Evolutionary conservation across 139 green algal genomes (phyloP), one percentile per base, ranked within the genome.

Genomic region (Deuterostichococcus epilithicus): DNA sequence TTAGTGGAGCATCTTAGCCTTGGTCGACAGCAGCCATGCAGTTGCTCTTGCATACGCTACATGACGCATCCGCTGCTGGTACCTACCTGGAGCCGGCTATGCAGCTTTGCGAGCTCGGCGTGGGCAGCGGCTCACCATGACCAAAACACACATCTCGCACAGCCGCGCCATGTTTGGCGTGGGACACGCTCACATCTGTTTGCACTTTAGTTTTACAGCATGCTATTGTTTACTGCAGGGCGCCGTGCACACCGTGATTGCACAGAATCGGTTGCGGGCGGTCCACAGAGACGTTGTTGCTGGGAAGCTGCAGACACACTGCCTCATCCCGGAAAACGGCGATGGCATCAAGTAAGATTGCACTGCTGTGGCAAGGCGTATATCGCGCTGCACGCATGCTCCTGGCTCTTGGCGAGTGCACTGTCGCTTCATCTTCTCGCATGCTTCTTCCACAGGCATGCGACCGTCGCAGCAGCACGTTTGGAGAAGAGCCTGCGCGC

Each of bases 171-270:
- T 32, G 6, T 23, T 20, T 66, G 26, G 32, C 28, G 18, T 1
- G 39, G 35, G 15, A 34, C 13, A 68, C 15, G 15, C 0, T 0
- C 1, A 47, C 23, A 8, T 47, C 4, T 13, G 20, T 38, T 28
- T 37, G 6, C 35, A 68, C 34, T 78, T 36, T 63, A 10, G 23
- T 5, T 70, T 20, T 42, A 8, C 30, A 47, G 32, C 0, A 26
- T n/a, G 23, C 59, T 18, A 8, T 35, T 28, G 32, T 69, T n/a
- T n/a, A n/a, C n/a, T n/a, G 76, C 76, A 81, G 77, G 77, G 70
- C 15, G 77, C 77, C 34, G 77, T 81, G 35, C 59, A 77, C 32
- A 76, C 77, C 32, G 42, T 81, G 0, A 74, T 81, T 30, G 71
- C 71, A 20, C 77, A 81, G 77, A 75, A 81, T 58, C 20, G 77